A percentile compares a stretch with the other conserved stretches of the same genome.
Conservation (phyloP, 2,329 filamentous ascomycete species). For the Colletotrichum chrysophilum region DNA sequence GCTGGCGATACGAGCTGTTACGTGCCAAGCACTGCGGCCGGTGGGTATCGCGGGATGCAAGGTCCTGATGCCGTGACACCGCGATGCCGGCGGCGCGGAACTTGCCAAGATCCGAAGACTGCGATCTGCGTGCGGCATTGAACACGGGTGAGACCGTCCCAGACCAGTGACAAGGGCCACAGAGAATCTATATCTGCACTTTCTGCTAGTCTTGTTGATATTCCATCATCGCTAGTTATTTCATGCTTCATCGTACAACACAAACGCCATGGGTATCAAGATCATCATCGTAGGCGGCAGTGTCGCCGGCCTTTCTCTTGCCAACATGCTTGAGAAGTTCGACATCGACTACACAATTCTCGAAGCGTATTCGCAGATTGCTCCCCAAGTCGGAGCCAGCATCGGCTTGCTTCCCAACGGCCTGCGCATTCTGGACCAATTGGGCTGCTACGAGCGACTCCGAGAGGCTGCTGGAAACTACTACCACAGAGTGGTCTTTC, state of each 20-base stretch:
- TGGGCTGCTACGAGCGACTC: constrained; percentile 37
- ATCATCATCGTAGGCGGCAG: constrained; percentile 56
- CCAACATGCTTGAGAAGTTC: constrained; percentile 44
- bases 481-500: neutral
- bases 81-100: neutral
- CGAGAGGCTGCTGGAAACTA: constrained; percentile 23
- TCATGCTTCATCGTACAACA: neutral
- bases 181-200: neutral
- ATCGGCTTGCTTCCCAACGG: constrained; percentile 50
- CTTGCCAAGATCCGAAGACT: neutral
- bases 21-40: neutral
- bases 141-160: neutral
- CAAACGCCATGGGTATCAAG: constrained; percentile 28
- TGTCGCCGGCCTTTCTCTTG: constrained; percentile 43
- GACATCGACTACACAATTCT: constrained; percentile 54
- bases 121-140: neutral
- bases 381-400: constrained; percentile 50
- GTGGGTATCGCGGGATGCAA: neutral
- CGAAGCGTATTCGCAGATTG: constrained; percentile 45
- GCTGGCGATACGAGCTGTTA: neutral
- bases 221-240: neutral
- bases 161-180: neutral
- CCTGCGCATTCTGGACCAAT: constrained; percentile 52
- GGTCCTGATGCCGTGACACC: neutral
- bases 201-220: neutral